Conservation (phyloP, 1,139 yeast species). For the Saccharomyces hybrid region DNA sequence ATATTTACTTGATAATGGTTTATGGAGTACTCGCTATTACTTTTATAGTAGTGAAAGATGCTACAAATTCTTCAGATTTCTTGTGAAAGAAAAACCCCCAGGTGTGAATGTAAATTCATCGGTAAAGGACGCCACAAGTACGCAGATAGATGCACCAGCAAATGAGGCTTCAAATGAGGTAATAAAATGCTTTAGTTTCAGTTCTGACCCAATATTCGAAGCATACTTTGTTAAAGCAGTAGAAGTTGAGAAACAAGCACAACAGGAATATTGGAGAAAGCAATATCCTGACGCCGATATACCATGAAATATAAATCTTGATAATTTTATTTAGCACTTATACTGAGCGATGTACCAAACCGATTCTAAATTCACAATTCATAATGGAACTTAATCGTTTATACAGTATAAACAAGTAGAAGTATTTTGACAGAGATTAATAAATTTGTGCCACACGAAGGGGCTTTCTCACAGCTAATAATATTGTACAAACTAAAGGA, state of each 20-base stretch:
- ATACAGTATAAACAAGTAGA: too few species aligned
- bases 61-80: not conserved
- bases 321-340: not conserved
- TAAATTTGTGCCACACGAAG: too few species aligned
- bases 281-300: not conserved
- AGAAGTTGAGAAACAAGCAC: not conserved
- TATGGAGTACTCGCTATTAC: not conserved
- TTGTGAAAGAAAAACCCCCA: not conserved
- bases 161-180: not conserved
- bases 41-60: not conserved
- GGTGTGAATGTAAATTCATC: not conserved
- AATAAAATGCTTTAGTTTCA: not conserved
- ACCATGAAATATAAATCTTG: not conserved
- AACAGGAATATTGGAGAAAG: not conserved
- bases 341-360: not conserved
- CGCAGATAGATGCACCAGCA: not conserved
- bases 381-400: too few species aligned
- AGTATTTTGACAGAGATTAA: too few species aligned
- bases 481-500: too few species aligned
- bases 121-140: not conserved
- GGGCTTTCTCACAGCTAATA: too few species aligned
- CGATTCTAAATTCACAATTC: too few species aligned
- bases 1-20: not conserved
- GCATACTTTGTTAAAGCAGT: not conserved
- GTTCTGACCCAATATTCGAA: not conserved